Percentiles rank a stretch among this genome's conserved stretches.
Evolutionary conservation across 345 rosid genomes (phyloP).

Genomic region (Moricandia moricandioides): DNA sequence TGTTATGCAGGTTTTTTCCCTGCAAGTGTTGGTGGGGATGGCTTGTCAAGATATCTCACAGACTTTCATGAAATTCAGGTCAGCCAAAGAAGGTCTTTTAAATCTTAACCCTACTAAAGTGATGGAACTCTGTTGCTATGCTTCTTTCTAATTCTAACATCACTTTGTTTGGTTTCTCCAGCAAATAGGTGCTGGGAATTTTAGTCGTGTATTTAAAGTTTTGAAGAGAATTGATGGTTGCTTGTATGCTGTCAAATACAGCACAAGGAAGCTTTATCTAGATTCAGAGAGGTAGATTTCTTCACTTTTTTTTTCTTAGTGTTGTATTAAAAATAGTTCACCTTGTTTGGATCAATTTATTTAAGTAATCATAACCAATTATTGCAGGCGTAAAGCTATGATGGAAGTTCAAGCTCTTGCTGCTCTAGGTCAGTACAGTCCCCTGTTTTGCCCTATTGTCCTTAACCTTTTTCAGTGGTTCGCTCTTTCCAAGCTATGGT

Average conservation of each 20-base stretch:
- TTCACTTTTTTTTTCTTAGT: neutral
- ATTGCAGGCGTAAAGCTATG: conserved; percentile 84
- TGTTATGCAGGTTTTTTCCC: conserved; percentile 62
- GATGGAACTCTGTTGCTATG: neutral
- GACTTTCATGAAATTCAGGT: conserved; percentile 73
- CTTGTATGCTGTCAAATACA: conserved; percentile 83
- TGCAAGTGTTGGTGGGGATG: conserved; percentile 60
- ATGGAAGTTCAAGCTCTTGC: conserved; percentile 99
- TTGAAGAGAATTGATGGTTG: conserved; percentile 96
- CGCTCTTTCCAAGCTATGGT: neutral
- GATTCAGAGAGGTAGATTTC: conserved; percentile 69
- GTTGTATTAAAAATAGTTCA: neutral
- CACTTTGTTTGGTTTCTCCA: conserved; percentile 36
- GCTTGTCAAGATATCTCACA: conserved; percentile 61
- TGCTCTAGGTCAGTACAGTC: conserved; percentile 53
- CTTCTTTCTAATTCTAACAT: conserved; percentile 3
- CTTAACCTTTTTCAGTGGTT: neutral
- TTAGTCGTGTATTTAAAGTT: conserved; percentile 84
- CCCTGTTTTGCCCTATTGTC: neutral
- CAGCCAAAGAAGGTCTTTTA: neutral
- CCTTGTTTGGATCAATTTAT: neutral
- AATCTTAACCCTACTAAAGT: neutral
- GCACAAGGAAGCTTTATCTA: conserved; percentile 62
- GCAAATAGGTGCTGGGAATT: conserved; percentile 91
- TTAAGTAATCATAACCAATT: neutral